A percentile compares a stretch with the other conserved stretches of the same genome.
phyloP scores from a whole-genome alignment of 192 early-diverging fungal species.

The Backusella westeae region DNA sequence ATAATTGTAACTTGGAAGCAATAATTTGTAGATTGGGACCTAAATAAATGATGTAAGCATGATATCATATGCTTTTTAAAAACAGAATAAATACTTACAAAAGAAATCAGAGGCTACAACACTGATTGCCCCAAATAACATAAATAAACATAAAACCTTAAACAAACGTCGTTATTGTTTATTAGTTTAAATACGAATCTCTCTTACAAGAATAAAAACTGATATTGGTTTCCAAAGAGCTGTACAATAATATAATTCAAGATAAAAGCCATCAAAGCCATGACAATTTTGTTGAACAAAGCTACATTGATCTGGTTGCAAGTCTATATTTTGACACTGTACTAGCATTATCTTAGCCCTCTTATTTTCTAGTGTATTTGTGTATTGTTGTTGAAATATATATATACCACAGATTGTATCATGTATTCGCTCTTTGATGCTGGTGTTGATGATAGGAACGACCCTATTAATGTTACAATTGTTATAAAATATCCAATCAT shows the following conservation, averaged over 20 bases:
- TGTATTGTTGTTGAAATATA: background rate
- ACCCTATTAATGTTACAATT: background rate
- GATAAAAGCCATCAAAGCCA: slow-evolving; percentile 53
- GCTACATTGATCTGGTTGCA: slow-evolving; percentile 43
- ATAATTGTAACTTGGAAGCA: slow-evolving; percentile 64
- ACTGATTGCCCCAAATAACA: slow-evolving; percentile 65
- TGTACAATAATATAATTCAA: slow-evolving; percentile 54
- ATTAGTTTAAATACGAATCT: background rate
- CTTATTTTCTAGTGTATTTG: background rate
- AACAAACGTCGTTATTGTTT: slow-evolving; percentile 4
- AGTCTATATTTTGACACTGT: slow-evolving; percentile 16
- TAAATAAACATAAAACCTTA: slow-evolving; percentile 49
- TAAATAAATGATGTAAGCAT: slow-evolving; percentile 21
- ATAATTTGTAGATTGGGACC: slow-evolving; percentile 83
- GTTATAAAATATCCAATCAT: background rate
- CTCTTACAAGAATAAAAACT: slow-evolving; percentile 40
- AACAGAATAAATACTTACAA: slow-evolving; percentile 39
- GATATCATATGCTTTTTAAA: background rate
- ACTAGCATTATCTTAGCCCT: background rate
- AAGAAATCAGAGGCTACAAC: slow-evolving; percentile 79
- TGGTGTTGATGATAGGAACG: background rate
- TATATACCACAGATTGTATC: background rate
- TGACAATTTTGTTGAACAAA: slow-evolving; percentile 61
- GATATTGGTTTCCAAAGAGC: slow-evolving; percentile 21
- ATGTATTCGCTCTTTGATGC: background rate